These are phyloP conservation scores for Puccinia horiana DNA, from an alignment of 1,284 basidiomycete genomes.

Conservation along the genomic window DNA sequence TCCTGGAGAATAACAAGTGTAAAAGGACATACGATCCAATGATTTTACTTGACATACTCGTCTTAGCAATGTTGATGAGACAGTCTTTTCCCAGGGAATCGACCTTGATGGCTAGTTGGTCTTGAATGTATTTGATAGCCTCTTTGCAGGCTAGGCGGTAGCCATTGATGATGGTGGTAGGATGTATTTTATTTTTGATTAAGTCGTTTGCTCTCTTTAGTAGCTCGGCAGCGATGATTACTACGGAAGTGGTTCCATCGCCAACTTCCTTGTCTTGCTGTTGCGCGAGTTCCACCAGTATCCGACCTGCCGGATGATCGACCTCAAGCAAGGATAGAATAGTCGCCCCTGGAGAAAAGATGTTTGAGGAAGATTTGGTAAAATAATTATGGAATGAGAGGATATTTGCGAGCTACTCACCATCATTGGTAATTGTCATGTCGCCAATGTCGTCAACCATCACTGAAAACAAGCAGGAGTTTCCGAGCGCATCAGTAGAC, in stretches of 20 bases:
- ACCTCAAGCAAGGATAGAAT: conserved; percentile 90
- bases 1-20: neutral
- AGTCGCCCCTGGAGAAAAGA: conserved; percentile 68
- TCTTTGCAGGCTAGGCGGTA: conserved; percentile 96
- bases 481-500: conserved; percentile 14
- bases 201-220: conserved; percentile 94
- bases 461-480: conserved; percentile 61
- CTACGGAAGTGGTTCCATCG: conserved; percentile 98
- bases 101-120: conserved; percentile 93
- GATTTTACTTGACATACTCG: conserved; percentile 98
- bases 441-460: conserved; percentile 99
- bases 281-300: conserved; percentile 96
- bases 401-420: conserved; percentile 12
- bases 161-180: conserved; percentile 98
- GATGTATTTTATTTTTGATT: conserved; percentile 97
- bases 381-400: neutral
- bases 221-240: conserved; percentile 94
- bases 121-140: conserved; percentile 97
- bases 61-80: conserved; percentile 94
- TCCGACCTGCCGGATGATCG: conserved; percentile 85
- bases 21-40: conserved; percentile 77
- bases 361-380: neutral
- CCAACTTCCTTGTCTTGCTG: conserved; percentile 99
- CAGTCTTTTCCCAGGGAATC: conserved; percentile 87
- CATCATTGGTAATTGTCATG: conserved; percentile 99